Evolutionary conservation across 2,329 filamentous ascomycete species (phyloP), one percentile per base, ranked within the genome.

Genomic region (Chlorencoelia australis): DNA sequence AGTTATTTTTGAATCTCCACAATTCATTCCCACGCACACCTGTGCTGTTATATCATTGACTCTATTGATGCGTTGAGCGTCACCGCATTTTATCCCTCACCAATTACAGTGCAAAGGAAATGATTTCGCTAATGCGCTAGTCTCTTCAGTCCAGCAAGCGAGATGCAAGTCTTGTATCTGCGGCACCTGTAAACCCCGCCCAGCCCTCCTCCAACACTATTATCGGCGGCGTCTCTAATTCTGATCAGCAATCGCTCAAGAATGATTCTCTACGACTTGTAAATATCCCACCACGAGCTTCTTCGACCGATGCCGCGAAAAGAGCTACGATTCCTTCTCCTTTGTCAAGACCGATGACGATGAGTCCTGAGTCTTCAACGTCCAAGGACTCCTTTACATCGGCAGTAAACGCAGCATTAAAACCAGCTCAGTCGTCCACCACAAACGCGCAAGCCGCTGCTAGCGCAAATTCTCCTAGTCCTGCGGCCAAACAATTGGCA

Each of bases 401-500:
- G 33, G 47, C 52, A 9, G 54, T 58, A 18, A 56, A 49, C 42
- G 53, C 55, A 20, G 54, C 55, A n/a, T 43, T 55, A 6, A 53
- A 54, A n/a, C 36, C 36, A 33, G 38, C 51, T 18, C 52, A 52
- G 34, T 30, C 48, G 5, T 53, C 52, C 33, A 45, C 52, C 31
- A 50, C 51, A 34, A 44, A 49, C 30, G 49, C 55, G 33, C 51
- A 53, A 37, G 50, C 54, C 46, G 49, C 54, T 26, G 53, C 55
- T 37, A 48, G 51, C 10, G 48, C 54, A 40, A 59, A 57, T 46
- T 52, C 53, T 45, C 52, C 51, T 44, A 63, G 64, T 36, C 77
- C 83, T 30, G 89, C 89, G 14, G 80, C 83, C 10, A 80, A 86
- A 58, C 86, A 93, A 39, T 71, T 96, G 25, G 78, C 83, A 30